Percentiles rank a stretch among this genome's conserved stretches.
These are phyloP conservation scores for Blastocladiella britannica DNA, from an alignment of 192 early-diverging fungal species.

Conservation along the genomic window DNA sequence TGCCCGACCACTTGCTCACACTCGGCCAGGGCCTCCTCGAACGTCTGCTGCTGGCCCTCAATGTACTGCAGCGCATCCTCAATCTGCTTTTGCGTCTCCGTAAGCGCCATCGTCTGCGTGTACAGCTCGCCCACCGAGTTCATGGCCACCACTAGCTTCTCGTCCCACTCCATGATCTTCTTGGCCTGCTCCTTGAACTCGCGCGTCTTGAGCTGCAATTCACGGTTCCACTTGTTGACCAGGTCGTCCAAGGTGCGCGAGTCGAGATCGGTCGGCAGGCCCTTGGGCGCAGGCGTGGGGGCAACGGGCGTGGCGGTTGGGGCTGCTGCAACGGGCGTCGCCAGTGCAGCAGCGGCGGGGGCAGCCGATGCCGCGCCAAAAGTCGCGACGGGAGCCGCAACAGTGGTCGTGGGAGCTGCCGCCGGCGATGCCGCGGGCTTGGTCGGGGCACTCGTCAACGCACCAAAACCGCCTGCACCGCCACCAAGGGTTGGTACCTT, in stretches of 20 bases:
- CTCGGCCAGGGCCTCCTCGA: slow-evolving; percentile 50
- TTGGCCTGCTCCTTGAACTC: slow-evolving; percentile 72
- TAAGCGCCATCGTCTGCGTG: slow-evolving; percentile 46
- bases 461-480: too few species aligned
- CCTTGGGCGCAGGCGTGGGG: too few species aligned
- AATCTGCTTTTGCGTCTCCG: slow-evolving; percentile 55
- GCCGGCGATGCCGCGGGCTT: too few species aligned
- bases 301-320: too few species aligned
- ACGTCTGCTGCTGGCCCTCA: slow-evolving; percentile 62
- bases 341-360: too few species aligned
- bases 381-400: too few species aligned
- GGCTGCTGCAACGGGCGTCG: too few species aligned
- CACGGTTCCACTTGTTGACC: slow-evolving; percentile 66
- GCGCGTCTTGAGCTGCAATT: slow-evolving; percentile 52
- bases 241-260: slow-evolving; percentile 88
- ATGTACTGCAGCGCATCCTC: slow-evolving; percentile 73
- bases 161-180: slow-evolving; percentile 71
- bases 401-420: too few species aligned
- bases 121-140: slow-evolving; percentile 55
- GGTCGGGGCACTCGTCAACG: too few species aligned
- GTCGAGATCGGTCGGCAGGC: too few species aligned
- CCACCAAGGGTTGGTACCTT: too few species aligned
- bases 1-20: slow-evolving; percentile 52
- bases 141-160: slow-evolving; percentile 61
- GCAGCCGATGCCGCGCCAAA: too few species aligned